Evolutionary conservation across 2,329 filamentous ascomycete species (phyloP), one percentile per base, ranked within the genome.

Genomic region (Cercospora nicotianae): DNA sequence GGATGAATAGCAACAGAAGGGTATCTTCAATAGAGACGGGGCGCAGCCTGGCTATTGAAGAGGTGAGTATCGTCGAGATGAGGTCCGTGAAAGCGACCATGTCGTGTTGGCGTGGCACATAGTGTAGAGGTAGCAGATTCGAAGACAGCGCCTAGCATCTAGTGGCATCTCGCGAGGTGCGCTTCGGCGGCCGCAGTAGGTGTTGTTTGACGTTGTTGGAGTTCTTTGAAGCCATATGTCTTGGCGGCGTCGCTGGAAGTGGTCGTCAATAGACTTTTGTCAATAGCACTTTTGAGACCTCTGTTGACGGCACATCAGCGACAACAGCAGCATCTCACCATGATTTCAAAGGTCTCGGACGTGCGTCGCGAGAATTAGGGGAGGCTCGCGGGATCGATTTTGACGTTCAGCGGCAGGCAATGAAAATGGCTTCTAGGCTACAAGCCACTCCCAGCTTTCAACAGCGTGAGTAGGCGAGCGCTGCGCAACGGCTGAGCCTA

Each of bases 191-290:
- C 60, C 61, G 58, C 64, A 45, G 36, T 33, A 64, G 65, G 61
- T 66, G 69, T 66, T 60, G 69, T 67, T 59, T 39, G 31, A 36
- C 48, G 18, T 39, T 39, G 65, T 16, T 65, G 33, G 39, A 62
- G 55, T 65, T 69, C 71, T 73, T 72, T 72, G 65, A 69, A 51
- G 31, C 63, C 60, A 63, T 33, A 60, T 53, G 63, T 69, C 65
- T 70, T 66, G 67, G 66, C 62, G 57, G 53, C 57, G 60, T 60
- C 59, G 30, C 70, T 69, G 73, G 42, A 71, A 75, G 69, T 67
- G 73, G 73, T 72, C 67, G 69, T 75, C 74, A 76, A 76, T 76
- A 75, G 67, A 66, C 70, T 68, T 12, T 70, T 65, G 64, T 70
- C 72, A 73, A 73, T 72, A 71, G 67, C 48, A 60, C 55, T 64